Conservation (phyloP, 1,284 basidiomycete genomes). For the Pseudozyma sp. region DNA sequence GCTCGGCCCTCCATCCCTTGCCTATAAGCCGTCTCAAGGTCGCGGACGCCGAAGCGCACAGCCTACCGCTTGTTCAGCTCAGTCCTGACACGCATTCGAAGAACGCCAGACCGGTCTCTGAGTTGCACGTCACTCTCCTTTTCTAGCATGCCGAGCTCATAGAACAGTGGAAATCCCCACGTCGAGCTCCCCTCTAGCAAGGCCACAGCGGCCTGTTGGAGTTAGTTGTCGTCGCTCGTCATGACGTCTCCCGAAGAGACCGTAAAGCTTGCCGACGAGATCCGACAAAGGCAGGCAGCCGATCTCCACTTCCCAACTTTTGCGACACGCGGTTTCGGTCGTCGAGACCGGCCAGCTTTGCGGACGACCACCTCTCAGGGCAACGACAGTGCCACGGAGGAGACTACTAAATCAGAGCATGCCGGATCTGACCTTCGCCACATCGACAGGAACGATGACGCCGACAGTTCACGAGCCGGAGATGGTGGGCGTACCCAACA, state of each 20-base stretch:
- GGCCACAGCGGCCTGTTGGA: too few relatives aligned
- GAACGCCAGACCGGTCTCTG: too few relatives aligned
- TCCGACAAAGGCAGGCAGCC: constrained; percentile 39
- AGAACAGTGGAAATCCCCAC: neutral
- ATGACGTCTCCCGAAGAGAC: constrained; percentile 52
- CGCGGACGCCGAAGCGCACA: too few relatives aligned
- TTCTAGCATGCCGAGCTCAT: constrained; percentile 6
- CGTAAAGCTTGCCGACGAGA: constrained; percentile 40
- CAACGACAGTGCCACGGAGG: constrained; percentile 1
- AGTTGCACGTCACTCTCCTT: neutral
- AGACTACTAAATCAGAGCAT: too few relatives aligned
- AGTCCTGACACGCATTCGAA: too few relatives aligned
- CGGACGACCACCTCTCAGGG: constrained; percentile 10
- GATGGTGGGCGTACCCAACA: too few relatives aligned
- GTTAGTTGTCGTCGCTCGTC: neutral
- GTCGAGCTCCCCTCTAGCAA: too few relatives aligned
- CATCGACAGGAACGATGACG: neutral
- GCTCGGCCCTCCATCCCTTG: too few relatives aligned
- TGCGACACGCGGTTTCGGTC: constrained; percentile 35
- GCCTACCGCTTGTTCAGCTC: too few relatives aligned
- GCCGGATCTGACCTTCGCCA: neutral
- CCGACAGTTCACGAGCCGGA: neutral
- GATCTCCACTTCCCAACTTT: constrained; percentile 41
- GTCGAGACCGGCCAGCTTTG: constrained; percentile 30
- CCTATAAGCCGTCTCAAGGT: too few relatives aligned